Conservation (phyloP, 1,284 basidiomycete species). For the Rhodotorula mucilaginosa region DNA sequence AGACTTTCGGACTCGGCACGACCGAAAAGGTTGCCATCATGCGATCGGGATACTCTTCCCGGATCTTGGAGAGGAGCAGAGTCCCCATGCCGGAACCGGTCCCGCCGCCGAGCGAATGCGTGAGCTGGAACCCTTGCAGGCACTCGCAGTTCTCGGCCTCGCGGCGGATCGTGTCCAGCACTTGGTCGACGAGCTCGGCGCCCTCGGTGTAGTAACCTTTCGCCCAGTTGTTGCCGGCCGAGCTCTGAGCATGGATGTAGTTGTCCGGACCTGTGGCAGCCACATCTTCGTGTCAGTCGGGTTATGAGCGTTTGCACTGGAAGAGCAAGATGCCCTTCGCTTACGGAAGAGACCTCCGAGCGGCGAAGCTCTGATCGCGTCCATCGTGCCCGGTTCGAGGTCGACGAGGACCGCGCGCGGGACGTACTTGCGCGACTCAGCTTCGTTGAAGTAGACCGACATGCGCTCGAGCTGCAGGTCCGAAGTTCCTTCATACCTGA, state of each 20-base stretch:
- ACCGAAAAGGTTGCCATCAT: conserved; percentile 66
- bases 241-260: conserved; percentile 58
- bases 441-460: conserved; percentile 52
- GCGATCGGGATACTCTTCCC: conserved; percentile 60
- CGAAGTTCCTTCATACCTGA: conserved; percentile 78
- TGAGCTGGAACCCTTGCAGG: conserved; percentile 62
- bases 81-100: conserved; percentile 64
- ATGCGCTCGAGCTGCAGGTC: conserved; percentile 85
- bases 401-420: conserved; percentile 93
- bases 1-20: conserved; percentile 60
- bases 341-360: conserved; percentile 51
- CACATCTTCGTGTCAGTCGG: no score
- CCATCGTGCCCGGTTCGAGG: conserved; percentile 96
- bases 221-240: conserved; percentile 58
- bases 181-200: conserved; percentile 88
- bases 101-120: conserved; percentile 62
- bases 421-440: conserved; percentile 81
- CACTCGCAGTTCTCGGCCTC: conserved; percentile 60
- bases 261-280: conserved; percentile 49
- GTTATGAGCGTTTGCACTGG: no score
- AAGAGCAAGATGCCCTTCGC: no score
- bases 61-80: conserved; percentile 61
- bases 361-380: conserved; percentile 70
- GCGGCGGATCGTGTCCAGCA: conserved; percentile 66
- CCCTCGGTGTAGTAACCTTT: conserved; percentile 75